phyloP scores from a whole-genome alignment of 306 rosid genomes.

The Hippophae rhamnoides region DNA sequence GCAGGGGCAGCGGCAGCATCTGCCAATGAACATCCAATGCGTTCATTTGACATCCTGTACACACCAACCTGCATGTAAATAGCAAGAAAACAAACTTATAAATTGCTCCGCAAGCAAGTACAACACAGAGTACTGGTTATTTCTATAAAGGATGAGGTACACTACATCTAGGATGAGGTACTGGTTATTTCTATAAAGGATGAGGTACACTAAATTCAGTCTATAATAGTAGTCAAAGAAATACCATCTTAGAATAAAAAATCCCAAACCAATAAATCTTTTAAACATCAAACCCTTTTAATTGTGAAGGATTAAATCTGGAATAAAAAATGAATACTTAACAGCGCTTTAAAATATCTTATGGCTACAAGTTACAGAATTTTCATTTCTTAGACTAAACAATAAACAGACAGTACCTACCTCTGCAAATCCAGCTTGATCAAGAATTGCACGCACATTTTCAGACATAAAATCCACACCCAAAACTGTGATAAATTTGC shows the following conservation, averaged over 20 bases:
- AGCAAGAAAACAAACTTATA: constrained; percentile 15
- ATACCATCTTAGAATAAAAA: neutral
- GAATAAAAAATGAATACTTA: neutral
- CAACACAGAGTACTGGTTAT: constrained; percentile 8
- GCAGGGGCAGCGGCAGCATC: constrained; percentile 79
- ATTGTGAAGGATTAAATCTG: neutral
- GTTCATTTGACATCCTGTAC: constrained; percentile 84
- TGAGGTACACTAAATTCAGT: constrained; percentile 7
- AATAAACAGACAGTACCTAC: constrained; percentile 26
- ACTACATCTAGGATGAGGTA: constrained; percentile 12
- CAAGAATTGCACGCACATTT: constrained; percentile 96
- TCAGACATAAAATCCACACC: constrained; percentile 99
- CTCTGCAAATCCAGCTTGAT: constrained; percentile 83
- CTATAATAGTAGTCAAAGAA: constrained; percentile 1
- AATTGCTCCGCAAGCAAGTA: constrained; percentile 7
- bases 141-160: constrained; percentile 5
- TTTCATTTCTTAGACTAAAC: constrained; percentile 1
- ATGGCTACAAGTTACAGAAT: constrained; percentile 4
- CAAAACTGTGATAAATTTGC: constrained; percentile 69
- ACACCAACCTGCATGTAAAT: constrained; percentile 68
- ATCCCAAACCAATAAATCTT: constrained; percentile 1
- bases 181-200: constrained; percentile 4
- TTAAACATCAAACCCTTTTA: neutral
- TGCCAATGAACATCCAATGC: constrained; percentile 86
- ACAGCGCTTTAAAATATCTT: neutral